Conservation (phyloP, 306 rosid species). For the Crotalaria pallida region DNA sequence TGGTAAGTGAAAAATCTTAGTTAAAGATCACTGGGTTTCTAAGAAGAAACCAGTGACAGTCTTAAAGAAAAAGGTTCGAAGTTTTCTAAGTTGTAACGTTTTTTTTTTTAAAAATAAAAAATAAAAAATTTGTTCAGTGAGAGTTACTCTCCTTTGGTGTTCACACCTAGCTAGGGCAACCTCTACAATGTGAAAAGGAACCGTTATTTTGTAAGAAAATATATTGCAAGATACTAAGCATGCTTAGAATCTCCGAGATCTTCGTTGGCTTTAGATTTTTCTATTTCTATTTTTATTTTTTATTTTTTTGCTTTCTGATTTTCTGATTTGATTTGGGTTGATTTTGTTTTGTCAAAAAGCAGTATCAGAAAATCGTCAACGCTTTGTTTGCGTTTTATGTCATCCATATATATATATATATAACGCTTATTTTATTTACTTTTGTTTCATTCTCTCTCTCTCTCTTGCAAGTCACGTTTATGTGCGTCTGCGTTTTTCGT, state of each 20-base stretch:
- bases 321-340: constrained; percentile 15
- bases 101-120: too few relatives aligned
- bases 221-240: constrained; percentile 12
- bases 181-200: neutral
- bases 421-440: neutral
- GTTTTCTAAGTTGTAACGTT: too few relatives aligned
- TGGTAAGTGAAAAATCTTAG: constrained; percentile 1
- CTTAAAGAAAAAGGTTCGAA: neutral
- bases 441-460: neutral
- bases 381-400: constrained; percentile 9
- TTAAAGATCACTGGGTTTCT: neutral
- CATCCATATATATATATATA: neutral
- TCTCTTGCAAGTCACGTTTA: constrained; percentile 7
- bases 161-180: constrained; percentile 9
- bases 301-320: neutral
- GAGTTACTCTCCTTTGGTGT: neutral
- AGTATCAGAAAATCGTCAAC: constrained; percentile 27
- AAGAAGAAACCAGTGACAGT: neutral
- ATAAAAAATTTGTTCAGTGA: neutral
- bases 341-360: constrained; percentile 21
- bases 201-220: neutral
- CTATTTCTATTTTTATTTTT: neutral
- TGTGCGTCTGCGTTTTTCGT: neutral
- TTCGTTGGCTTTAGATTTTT: constrained; percentile 25
- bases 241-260: constrained; percentile 53